Evolutionary conservation across 2,329 filamentous ascomycete genomes (phyloP).

Genomic region (Phaeosphaeria sp.): DNA sequence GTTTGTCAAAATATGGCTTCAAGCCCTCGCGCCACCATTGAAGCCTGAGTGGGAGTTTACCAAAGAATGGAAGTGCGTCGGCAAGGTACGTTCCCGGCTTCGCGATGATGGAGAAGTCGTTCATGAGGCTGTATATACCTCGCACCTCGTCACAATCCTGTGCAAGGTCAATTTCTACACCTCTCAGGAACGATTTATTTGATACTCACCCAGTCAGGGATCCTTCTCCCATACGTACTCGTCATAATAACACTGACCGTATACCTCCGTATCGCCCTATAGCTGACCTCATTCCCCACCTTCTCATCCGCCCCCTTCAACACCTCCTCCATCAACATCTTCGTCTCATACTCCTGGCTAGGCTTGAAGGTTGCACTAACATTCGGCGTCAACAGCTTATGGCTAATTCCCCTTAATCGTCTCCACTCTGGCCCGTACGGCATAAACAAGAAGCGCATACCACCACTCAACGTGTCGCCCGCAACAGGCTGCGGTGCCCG

Average conservation of each 20-base stretch:
- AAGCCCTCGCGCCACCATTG: conserved; percentile 41
- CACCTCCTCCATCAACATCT: conserved; percentile 53
- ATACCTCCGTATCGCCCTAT: conserved; percentile 39
- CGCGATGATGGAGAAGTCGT: conserved; percentile 39
- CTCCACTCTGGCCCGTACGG: conserved; percentile 52
- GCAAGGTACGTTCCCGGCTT: conserved; percentile 40
- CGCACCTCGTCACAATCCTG: conserved; percentile 42
- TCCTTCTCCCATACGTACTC: conserved; percentile 42
- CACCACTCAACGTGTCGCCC: conserved; percentile 49
- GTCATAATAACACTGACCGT: conserved; percentile 47
- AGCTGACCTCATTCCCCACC: conserved; percentile 28
- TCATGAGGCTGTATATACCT: conserved; percentile 44
- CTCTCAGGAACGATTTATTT: not conserved
- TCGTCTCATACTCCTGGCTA: conserved; percentile 55
- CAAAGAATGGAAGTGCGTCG: conserved; percentile 39
- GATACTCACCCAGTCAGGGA: conserved; percentile 38
- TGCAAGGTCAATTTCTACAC: not conserved
- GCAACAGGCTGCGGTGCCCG: conserved; percentile 49
- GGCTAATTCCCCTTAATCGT: conserved; percentile 47
- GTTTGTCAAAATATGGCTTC: conserved; percentile 37
- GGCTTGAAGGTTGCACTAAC: conserved; percentile 51
- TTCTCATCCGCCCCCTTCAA: conserved; percentile 34
- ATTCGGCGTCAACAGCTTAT: conserved; percentile 46
- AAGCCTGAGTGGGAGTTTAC: conserved; percentile 30
- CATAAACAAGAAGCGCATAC: conserved; percentile 51